phyloP scores from a whole-genome alignment of 306 rosid genomes.

The Pueraria montana region DNA sequence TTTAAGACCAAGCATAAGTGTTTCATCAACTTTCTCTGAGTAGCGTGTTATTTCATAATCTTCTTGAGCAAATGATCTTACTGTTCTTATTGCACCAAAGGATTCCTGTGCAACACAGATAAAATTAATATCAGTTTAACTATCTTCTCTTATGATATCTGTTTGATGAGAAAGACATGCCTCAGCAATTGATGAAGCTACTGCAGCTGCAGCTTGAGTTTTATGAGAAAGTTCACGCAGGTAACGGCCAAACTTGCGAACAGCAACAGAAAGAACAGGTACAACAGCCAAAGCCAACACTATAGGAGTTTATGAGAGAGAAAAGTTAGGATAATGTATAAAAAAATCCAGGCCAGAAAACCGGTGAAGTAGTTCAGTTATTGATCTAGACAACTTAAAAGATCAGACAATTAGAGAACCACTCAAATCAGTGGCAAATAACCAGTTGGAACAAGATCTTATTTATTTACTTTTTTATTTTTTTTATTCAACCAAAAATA shows the following conservation, averaged over 20 bases:
- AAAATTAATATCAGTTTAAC: conserved; percentile 37
- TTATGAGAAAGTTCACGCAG: conserved; percentile 84
- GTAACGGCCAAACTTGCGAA: conserved; percentile 78
- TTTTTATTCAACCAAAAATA: conserved; percentile 20
- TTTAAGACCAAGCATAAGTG: conserved; percentile 75
- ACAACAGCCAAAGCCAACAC: conserved; percentile 86
- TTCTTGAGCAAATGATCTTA: conserved; percentile 87
- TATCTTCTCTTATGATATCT: conserved; percentile 1
- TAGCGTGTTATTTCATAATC: conserved; percentile 68
- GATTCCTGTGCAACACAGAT: conserved; percentile 65
- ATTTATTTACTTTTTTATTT: not conserved
- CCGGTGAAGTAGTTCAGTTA: not conserved
- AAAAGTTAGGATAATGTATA: conserved; percentile 42
- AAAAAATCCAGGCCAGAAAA: not conserved
- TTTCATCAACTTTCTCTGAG: conserved; percentile 82
- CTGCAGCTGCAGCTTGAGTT: conserved; percentile 91
- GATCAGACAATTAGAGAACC: not conserved
- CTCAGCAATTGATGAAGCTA: conserved; percentile 87
- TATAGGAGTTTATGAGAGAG: conserved; percentile 31
- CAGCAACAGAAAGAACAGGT: conserved; percentile 80
- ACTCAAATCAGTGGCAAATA: not conserved
- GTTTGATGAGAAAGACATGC: conserved; percentile 50
- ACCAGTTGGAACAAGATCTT: not conserved
- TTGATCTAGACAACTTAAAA: not conserved
- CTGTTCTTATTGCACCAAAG: conserved; percentile 88